phyloP scores from a whole-genome alignment of 2,329 filamentous ascomycete species.

The Hypoxylon sp. region DNA sequence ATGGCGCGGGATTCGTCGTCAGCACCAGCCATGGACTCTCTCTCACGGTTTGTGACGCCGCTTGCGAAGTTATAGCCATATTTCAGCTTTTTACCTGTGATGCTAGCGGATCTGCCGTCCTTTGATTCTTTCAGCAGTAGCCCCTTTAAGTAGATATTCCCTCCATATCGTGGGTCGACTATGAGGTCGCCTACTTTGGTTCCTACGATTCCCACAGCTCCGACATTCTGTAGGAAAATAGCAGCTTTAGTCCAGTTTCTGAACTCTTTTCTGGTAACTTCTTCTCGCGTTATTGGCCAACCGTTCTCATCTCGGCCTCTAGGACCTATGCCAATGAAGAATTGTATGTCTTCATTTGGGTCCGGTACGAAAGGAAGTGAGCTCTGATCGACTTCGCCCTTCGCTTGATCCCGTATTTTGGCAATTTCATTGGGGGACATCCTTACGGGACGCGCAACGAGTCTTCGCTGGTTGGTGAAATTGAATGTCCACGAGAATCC shows the following conservation, averaged over 20 bases:
- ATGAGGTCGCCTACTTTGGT: slow-evolving; percentile 45
- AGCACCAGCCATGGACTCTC: slow-evolving; percentile 40
- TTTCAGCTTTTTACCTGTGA: slow-evolving; percentile 40
- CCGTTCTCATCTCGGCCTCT: slow-evolving; percentile 35
- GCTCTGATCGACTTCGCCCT: slow-evolving; percentile 8
- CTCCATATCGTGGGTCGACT: slow-evolving; percentile 32
- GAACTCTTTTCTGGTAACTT: slow-evolving; percentile 35
- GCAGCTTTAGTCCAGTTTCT: slow-evolving; percentile 45
- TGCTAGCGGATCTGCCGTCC: slow-evolving; percentile 42
- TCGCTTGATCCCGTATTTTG: slow-evolving; percentile 20
- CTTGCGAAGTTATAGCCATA: slow-evolving; percentile 50
- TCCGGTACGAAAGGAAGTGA: slow-evolving; percentile 35
- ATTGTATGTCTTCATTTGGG: slow-evolving; percentile 42
- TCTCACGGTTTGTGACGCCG: slow-evolving; percentile 48
- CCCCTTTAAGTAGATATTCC: slow-evolving; percentile 50
- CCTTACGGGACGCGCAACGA: slow-evolving; percentile 40
- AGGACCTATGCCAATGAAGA: slow-evolving; percentile 45
- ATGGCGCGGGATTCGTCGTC: slow-evolving; percentile 43
- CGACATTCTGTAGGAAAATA: slow-evolving; percentile 41
- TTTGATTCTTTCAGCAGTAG: slow-evolving; percentile 42
- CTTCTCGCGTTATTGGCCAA: slow-evolving; percentile 5
- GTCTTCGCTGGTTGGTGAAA: slow-evolving; percentile 47
- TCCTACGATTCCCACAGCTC: slow-evolving; percentile 15
- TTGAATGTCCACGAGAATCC: slow-evolving; percentile 54
- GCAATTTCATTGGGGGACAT: slow-evolving; percentile 26